Percentiles rank a stretch among this genome's conserved stretches.
Conservation (phyloP, 1,284 basidiomycete genomes). For the Rhodotorula sp. region DNA sequence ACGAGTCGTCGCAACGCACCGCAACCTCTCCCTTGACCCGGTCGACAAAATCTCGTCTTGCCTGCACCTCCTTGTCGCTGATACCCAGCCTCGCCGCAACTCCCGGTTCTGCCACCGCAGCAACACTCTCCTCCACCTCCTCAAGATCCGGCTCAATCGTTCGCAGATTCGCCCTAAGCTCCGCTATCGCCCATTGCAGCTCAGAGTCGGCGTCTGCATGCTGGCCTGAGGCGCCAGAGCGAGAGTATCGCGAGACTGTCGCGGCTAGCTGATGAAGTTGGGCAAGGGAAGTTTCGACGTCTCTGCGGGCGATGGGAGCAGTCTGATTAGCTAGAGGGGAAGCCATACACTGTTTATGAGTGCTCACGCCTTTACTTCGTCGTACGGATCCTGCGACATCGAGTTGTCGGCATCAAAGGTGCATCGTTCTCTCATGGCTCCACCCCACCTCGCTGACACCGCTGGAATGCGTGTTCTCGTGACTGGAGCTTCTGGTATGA, state of each 20-base stretch:
- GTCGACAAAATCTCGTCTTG: slow-evolving; percentile 69
- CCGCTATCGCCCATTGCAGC: slow-evolving; percentile 17
- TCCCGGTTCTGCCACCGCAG: slow-evolving; percentile 69
- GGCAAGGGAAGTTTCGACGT: slow-evolving; percentile 24
- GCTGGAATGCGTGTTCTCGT: slow-evolving; percentile 20
- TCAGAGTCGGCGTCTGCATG: not conserved
- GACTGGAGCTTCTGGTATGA: slow-evolving; percentile 32
- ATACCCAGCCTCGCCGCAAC: slow-evolving; percentile 81
- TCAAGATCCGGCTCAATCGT: slow-evolving; percentile 78
- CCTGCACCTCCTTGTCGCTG: slow-evolving; percentile 67
- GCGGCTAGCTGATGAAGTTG: slow-evolving; percentile 8
- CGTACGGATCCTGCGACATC: slow-evolving; percentile 33
- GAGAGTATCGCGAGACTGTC: slow-evolving; percentile 1
- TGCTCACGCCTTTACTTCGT: slow-evolving; percentile 31
- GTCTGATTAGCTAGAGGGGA: not conserved
- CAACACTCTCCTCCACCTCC: slow-evolving; percentile 83
- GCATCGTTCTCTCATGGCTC: too few relatives aligned
- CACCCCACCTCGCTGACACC: too few relatives aligned
- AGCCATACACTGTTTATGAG: fast-evolving
- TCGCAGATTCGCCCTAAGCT: slow-evolving; percentile 73
- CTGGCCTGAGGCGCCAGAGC: not conserved
- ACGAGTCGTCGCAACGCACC: slow-evolving; percentile 57
- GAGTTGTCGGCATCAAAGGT: too few relatives aligned
- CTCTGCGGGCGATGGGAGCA: slow-evolving; percentile 6
- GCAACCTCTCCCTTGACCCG: slow-evolving; percentile 70